Evolutionary conservation across 2,329 filamentous ascomycete genomes (phyloP), one percentile per base, ranked within the genome.

Genomic region (Penicillium hordei): DNA sequence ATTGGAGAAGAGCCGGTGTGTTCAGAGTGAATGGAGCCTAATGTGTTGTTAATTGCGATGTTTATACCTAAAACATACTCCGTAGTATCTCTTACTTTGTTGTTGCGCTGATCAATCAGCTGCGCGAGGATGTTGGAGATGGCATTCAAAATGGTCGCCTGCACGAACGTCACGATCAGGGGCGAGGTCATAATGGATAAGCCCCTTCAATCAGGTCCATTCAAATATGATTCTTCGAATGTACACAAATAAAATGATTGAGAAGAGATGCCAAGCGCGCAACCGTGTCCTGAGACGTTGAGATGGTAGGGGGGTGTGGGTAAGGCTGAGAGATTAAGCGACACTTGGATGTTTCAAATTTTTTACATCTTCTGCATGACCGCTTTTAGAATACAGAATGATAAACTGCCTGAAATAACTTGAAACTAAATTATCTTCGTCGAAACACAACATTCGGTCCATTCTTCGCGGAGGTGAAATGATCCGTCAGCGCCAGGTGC

Each of bases 1-100:
- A 96, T 71, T 92, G 89, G 65, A 92, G 77, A 43, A 96, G 81
- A 4, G 89, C 85, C 5, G 83, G 76, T 75, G 82, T 82, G 74
- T 92, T 84, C 65, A 95, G 78, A 25, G 78, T 73, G 52, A 90
- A 82, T 12, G 84, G 75, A 52, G 75, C 78, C 87, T 90, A 29
- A 5, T 1, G 44, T 1, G 5, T 27, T 33, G 46, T 65, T 60
- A 65, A 56, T 12, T 38, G 7, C 43, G 12, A 38, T 40, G 33
- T 19, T 25, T 52, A 21, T 10, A 8, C n/a, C 23, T 23, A 19
- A 8, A 40, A 6, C 21, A 33, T 33, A 23, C 21, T 31, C 8
- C 29, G 5, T 19, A 29, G 43, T 15, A 34, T n/a, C 38, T 23
- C 39, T 58, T 72, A 76, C 73, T 48, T 69, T 60, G 51, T 67